Percentiles rank a stretch among this genome's conserved stretches.
phyloP scores from a whole-genome alignment of 306 rosid species.

The Vicia sativa region DNA sequence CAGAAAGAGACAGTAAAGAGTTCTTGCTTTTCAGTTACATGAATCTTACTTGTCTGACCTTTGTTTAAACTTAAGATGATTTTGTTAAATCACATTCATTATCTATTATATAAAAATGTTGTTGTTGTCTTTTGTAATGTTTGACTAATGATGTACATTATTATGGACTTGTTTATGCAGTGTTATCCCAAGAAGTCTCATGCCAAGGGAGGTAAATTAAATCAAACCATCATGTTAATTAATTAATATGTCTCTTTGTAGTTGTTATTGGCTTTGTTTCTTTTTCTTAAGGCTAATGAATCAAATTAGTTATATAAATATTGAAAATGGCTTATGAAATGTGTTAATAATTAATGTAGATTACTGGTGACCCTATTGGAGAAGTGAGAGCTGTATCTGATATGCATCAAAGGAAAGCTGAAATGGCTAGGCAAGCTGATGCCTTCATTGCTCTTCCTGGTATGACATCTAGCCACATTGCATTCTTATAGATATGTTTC shows the following conservation, averaged over 20 bases:
- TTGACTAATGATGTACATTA: conserved; percentile 32
- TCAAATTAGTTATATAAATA: too few species aligned
- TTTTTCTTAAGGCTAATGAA: neutral
- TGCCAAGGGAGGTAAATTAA: conserved; percentile 85
- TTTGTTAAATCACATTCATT: neutral
- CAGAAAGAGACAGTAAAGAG: conserved; percentile 47
- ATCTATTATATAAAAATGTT: neutral
- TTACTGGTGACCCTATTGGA: conserved; percentile 91
- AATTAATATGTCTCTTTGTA: neutral
- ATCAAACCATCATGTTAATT: neutral
- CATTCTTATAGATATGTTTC: too few species aligned
- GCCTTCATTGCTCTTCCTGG: conserved; percentile 99
- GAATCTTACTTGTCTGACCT: neutral
- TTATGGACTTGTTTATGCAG: conserved; percentile 54
- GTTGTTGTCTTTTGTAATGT: neutral
- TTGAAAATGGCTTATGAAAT: neutral
- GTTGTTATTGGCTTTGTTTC: neutral
- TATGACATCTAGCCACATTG: conserved; percentile 30
- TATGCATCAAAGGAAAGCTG: conserved; percentile 99
- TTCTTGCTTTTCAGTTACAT: conserved; percentile 30
- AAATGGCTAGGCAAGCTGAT: conserved; percentile 98
- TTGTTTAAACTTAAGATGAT: neutral
- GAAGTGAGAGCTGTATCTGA: conserved; percentile 91
- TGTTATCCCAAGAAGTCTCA: conserved; percentile 82
- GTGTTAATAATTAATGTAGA: conserved; percentile 50